Percentiles rank a stretch among this genome's conserved stretches.
Conservation (phyloP, 116 monocot genomes). For the Iris pallida region DNA sequence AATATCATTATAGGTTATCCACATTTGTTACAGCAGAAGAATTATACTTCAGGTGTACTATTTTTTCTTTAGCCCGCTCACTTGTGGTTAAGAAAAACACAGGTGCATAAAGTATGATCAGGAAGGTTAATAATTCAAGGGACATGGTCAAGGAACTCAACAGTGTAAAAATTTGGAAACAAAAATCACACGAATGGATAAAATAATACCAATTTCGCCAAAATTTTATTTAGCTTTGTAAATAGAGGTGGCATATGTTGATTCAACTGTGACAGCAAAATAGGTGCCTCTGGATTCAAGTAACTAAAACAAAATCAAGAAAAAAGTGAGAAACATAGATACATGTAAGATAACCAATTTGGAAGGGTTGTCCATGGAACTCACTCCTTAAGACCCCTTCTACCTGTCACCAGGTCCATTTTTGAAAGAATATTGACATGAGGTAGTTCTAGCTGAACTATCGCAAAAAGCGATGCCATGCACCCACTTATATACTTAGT, state of each 20-base stretch:
- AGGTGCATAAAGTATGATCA: too few relatives aligned
- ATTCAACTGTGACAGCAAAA: conserved; percentile 75
- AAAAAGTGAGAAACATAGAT: too few relatives aligned
- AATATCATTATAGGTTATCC: too few relatives aligned
- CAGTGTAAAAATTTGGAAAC: too few relatives aligned
- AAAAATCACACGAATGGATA: too few relatives aligned
- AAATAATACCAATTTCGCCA: conserved; percentile 70
- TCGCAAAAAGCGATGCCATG: conserved; percentile 93
- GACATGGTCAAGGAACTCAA: too few relatives aligned
- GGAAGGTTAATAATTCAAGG: too few relatives aligned
- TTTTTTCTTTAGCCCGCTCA: too few relatives aligned
- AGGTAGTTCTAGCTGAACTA: conserved; percentile 93
- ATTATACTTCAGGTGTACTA: too few relatives aligned
- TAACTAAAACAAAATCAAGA: conserved; percentile 37
- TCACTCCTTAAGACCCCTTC: conserved; percentile 70
- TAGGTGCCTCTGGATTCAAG: conserved; percentile 72
- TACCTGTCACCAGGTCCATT: conserved; percentile 83
- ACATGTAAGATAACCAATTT: background rate
- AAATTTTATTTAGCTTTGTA: conserved; percentile 76
- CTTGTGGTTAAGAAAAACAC: too few relatives aligned
- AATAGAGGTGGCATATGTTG: conserved; percentile 80
- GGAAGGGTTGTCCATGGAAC: conserved; percentile 8
- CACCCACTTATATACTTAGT: conserved; percentile 97
- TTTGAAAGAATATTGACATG: conserved; percentile 94
- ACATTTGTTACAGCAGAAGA: too few relatives aligned